Base-by-base conservation (phyloP, 2,329 filamentous ascomycete species). In the Botrytis cinerea region DNA sequence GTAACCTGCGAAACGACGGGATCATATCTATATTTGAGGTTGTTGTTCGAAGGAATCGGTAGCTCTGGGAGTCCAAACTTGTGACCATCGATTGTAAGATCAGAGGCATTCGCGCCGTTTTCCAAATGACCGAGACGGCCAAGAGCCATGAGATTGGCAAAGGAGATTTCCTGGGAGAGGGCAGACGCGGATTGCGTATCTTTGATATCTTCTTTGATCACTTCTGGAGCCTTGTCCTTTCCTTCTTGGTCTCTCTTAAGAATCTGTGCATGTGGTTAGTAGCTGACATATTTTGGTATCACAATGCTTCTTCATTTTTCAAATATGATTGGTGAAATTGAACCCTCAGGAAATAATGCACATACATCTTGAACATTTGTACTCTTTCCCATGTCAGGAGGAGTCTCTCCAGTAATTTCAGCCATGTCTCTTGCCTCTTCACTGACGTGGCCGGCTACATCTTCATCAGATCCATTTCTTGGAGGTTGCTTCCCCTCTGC, bases 1-100 rank as follows among this genome's bases (percentile, higher is more conserved):
- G 94, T 97, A 78, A 98, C 87, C 84, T 98, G 96, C 77, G 92
- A 86, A 66, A 98, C 86, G 12, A 98, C 87, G 2, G 93, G 90
- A 81, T 98, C 92, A 81, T 98, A 97, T 79, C 96, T 90, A 81
- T 93, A 86, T 83, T 94, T 92, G 78, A 95, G 84, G 83, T 93
- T 86, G 83, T 43, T 86, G 61, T 75, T 84, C 73, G 87, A 86
- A 16, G 91, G 88, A 70, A 94, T 85, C 10, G 92, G 90, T 73
- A 91, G 84, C 51, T 86, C 84, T 1, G 94, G 94, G 75, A 93
- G 84, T 6, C 89, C 89, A 80, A 94, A 98, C 81, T 95, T 97
- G 81, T 80, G 78, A 20, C 78, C 79, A 22, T 77, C 48, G 22
- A 73, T 64, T 9, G 75, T 75, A 28, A 73, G 71, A 61, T 79